Conservation (phyloP, 1,284 basidiomycete species). For the Papiliotrema laurentii region DNA sequence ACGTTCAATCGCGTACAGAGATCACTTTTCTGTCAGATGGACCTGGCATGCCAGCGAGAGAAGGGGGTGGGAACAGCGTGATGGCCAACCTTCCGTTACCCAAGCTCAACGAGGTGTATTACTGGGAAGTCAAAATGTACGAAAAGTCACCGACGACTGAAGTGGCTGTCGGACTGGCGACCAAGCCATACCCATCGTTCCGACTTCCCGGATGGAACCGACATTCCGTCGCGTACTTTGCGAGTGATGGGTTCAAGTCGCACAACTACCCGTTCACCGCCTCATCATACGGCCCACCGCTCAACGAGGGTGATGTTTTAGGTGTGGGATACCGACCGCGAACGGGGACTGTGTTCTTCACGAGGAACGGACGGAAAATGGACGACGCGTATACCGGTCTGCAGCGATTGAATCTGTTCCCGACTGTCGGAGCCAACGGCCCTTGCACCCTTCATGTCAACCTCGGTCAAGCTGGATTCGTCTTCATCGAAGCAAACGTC, state of each 20-base stretch:
- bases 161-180: conserved; percentile 83
- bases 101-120: conserved; percentile 94
- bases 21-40: conserved; percentile 94
- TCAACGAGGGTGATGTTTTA: conserved; percentile 90
- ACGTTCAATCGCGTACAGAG: conserved; percentile 89
- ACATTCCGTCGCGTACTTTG: conserved; percentile 94
- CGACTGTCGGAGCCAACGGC: conserved; percentile 88
- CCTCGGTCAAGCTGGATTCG: conserved; percentile 90
- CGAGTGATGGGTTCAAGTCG: conserved; percentile 86
- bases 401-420: conserved; percentile 85
- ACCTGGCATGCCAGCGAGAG: conserved; percentile 57
- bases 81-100: conserved; percentile 92
- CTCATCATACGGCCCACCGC: conserved; percentile 72
- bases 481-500: conserved; percentile 96
- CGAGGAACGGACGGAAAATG: conserved; percentile 87
- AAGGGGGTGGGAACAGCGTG: conserved; percentile 71
- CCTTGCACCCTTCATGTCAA: conserved; percentile 93
- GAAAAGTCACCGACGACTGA: conserved; percentile 80
- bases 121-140: conserved; percentile 97
- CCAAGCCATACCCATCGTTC: conserved; percentile 91
- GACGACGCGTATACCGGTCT: conserved; percentile 90
- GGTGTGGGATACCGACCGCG: conserved; percentile 90
- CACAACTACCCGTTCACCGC: conserved; percentile 96
- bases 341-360: conserved; percentile 94
- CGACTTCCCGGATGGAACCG: conserved; percentile 82